phyloP scores from a whole-genome alignment of 345 rosid genomes.

The Gossypium mustelinum region DNA sequence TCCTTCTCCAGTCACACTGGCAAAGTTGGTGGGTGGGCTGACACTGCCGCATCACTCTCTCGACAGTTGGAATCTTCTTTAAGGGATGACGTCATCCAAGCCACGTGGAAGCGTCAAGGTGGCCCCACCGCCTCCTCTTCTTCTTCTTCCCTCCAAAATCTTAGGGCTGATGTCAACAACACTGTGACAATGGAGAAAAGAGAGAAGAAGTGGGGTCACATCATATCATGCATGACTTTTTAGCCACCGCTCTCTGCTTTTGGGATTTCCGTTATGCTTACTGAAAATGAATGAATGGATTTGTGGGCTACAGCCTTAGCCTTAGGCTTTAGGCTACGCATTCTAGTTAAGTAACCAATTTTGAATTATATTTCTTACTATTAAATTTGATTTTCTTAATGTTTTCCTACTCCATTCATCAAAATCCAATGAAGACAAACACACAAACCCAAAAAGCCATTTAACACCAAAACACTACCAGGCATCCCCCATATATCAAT shows the following conservation, averaged over 20 bases:
- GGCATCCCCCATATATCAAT: too few species aligned
- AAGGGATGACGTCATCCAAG: background rate
- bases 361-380: too few species aligned
- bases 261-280: background rate
- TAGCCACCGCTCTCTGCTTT: background rate
- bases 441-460: too few species aligned
- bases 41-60: constrained; percentile 27
- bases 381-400: too few species aligned
- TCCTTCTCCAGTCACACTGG: constrained; percentile 29
- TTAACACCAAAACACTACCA: too few species aligned
- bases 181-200: background rate
- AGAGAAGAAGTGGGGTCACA: constrained; percentile 19
- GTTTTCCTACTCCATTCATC: too few species aligned
- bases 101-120: constrained; percentile 5
- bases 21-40: constrained; percentile 31
- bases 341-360: too few species aligned
- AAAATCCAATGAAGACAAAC: too few species aligned
- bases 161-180: constrained; percentile 19
- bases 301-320: background rate
- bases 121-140: background rate
- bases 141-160: background rate
- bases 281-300: background rate
- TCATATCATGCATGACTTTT: constrained; percentile 31
- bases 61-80: constrained; percentile 21
- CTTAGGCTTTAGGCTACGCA: too few species aligned